Percentiles rank a stretch among this genome's conserved stretches.
These are phyloP conservation scores for Fusarium sp. DNA, from an alignment of 2,329 filamentous ascomycete species.

Conservation along the genomic window DNA sequence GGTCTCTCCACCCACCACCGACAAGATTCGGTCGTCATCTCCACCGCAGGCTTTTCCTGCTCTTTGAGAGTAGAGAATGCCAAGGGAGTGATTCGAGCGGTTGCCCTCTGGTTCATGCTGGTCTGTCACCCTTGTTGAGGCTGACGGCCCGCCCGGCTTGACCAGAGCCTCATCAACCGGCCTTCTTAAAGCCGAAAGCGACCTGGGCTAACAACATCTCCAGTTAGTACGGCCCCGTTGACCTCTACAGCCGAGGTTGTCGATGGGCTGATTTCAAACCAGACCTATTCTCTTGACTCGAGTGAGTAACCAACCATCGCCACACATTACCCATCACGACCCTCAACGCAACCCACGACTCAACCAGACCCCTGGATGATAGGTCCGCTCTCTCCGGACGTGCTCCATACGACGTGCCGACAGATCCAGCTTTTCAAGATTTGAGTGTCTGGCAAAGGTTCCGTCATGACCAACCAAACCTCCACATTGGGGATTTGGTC, in stretches of 20 bases:
- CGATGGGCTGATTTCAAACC: constrained; percentile 16
- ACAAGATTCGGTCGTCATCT: constrained; percentile 21
- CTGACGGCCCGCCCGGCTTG: constrained; percentile 32
- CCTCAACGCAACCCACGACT: constrained; percentile 23
- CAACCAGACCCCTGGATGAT: constrained; percentile 11
- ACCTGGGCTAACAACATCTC: background rate
- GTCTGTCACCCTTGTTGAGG: constrained; percentile 10
- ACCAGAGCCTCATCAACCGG: constrained; percentile 17
- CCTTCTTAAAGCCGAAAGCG: background rate
- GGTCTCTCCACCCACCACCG: constrained; percentile 24
- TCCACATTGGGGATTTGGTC: constrained; percentile 19
- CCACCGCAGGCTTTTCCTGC: constrained; percentile 21
- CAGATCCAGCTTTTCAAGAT: constrained; percentile 30
- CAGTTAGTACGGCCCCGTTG: background rate
- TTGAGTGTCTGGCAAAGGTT: constrained; percentile 13
- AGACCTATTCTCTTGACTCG: constrained; percentile 12
- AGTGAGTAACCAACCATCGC: constrained; percentile 17
- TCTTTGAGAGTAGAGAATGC: background rate
- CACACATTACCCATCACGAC: constrained; percentile 25
- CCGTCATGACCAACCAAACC: constrained; percentile 25
- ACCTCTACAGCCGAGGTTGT: background rate
- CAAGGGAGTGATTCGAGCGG: background rate
- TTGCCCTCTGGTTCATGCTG: constrained; percentile 9
- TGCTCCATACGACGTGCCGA: constrained; percentile 33
- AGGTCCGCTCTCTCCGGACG: constrained; percentile 21